A percentile compares a stretch with the other conserved stretches of the same genome.
Conservation (phyloP, 176 grass and related monocot species). For the Microstegium vimineum region DNA sequence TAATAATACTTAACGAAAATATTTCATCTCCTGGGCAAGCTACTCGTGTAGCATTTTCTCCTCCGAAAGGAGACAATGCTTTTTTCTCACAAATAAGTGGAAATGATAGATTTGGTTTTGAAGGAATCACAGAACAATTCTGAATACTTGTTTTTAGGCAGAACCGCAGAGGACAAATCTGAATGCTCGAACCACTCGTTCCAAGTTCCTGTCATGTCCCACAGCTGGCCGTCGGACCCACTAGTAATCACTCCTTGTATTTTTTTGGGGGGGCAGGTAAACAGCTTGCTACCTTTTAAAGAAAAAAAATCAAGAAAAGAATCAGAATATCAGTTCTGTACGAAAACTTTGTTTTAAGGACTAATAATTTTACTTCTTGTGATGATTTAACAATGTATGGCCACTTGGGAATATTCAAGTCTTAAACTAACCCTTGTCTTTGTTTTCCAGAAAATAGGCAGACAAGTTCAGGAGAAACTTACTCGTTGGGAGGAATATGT, state of each 20-base stretch:
- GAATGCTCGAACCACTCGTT: constrained; percentile 18
- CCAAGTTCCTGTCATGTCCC: constrained; percentile 25
- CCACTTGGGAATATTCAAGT: constrained; percentile 43
- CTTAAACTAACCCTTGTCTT: constrained; percentile 38
- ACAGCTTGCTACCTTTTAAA: background rate
- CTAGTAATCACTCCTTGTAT: background rate
- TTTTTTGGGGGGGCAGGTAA: constrained; percentile 1
- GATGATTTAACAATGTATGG: background rate
- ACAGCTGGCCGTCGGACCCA: constrained; percentile 8
- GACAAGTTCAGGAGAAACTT: constrained; percentile 63
- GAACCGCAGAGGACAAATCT: constrained; percentile 30
- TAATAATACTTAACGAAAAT: no score
- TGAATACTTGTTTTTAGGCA: constrained; percentile 4
- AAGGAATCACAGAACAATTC: constrained; percentile 2
- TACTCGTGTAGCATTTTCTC: background rate
- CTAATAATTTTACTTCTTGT: background rate
- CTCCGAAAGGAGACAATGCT: background rate
- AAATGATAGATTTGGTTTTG: background rate
- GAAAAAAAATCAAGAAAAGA: background rate
- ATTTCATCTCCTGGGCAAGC: background rate
- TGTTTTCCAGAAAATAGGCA: constrained; percentile 52
- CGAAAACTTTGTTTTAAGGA: background rate
- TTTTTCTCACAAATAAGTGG: background rate
- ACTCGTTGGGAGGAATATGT: constrained; percentile 31
- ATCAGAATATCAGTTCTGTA: background rate